phyloP scores from a whole-genome alignment of 305 asterid genomes.

The Plantago lanceolata region DNA sequence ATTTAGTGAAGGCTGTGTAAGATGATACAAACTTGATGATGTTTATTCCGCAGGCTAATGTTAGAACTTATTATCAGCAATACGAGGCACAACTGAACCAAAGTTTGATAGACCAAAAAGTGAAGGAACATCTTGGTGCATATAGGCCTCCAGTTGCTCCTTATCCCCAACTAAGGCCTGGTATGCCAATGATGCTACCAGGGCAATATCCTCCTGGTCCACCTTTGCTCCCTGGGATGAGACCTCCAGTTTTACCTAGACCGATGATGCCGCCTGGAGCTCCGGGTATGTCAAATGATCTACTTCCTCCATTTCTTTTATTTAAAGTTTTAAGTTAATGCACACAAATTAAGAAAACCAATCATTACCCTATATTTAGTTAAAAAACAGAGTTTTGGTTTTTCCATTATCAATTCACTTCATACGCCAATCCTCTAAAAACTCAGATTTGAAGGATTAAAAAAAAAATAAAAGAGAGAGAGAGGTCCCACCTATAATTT shows the following conservation, averaged over 20 bases:
- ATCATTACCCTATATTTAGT: too few relatives aligned
- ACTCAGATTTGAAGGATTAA: too few relatives aligned
- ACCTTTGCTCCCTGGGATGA: constrained; percentile 49
- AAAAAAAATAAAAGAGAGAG: too few relatives aligned
- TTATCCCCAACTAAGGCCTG: constrained; percentile 62
- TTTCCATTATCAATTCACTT: too few relatives aligned
- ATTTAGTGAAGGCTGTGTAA: not conserved
- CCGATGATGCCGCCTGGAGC: constrained; percentile 54
- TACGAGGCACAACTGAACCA: constrained; percentile 93
- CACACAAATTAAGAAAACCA: too few relatives aligned
- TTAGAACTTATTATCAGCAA: constrained; percentile 81
- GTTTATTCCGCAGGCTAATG: constrained; percentile 64
- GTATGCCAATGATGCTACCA: constrained; percentile 56
- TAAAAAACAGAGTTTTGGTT: too few relatives aligned
- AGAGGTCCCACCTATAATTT: too few relatives aligned
- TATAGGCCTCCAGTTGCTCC: constrained; percentile 72
- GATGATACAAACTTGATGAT: not conserved
- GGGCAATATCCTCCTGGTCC: constrained; percentile 54
- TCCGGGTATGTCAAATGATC: constrained; percentile 42
- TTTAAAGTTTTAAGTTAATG: too few relatives aligned
- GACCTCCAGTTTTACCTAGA: constrained; percentile 74
- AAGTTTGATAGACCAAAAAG: constrained; percentile 87
- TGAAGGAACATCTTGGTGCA: constrained; percentile 92
- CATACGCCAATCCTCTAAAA: too few relatives aligned
- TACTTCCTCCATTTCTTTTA: too few relatives aligned